Evolutionary conservation across 176 grass and related monocot species (phyloP).

Genomic region (Oryza brachyantha): DNA sequence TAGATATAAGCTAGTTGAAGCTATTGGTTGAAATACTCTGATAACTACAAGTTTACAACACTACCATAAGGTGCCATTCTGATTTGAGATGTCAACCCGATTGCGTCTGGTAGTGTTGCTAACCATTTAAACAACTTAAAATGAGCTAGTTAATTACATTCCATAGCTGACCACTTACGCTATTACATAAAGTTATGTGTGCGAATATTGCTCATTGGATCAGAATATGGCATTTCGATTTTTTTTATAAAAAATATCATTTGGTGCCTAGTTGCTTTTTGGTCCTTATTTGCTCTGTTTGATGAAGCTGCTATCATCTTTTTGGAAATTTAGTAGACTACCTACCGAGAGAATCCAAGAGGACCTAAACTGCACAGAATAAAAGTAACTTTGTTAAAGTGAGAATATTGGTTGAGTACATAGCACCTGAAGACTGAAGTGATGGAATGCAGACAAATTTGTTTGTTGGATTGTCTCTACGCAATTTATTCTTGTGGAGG

Average conservation of each 20-base stretch:
- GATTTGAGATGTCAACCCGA: background rate
- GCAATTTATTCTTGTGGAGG: background rate
- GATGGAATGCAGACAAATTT: background rate
- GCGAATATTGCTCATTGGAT: background rate
- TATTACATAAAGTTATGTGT: background rate
- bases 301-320: background rate
- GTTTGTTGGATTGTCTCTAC: background rate
- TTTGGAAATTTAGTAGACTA: slow-evolving; percentile 26
- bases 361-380: background rate
- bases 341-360: slow-evolving; percentile 9
- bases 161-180: background rate
- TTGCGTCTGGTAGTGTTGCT: background rate
- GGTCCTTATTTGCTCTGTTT: background rate
- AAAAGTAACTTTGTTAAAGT: slow-evolving; percentile 4
- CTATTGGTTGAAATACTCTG: background rate
- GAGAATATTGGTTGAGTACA: background rate
- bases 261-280: background rate
- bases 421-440: background rate
- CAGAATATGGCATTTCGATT: background rate
- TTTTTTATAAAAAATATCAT: too few relatives aligned
- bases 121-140: background rate
- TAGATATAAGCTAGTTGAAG: background rate
- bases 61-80: background rate
- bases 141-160: background rate
- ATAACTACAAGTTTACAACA: background rate